Base-by-base conservation (phyloP, 2,329 filamentous ascomycete species). In the Exophiala spinifera region DNA sequence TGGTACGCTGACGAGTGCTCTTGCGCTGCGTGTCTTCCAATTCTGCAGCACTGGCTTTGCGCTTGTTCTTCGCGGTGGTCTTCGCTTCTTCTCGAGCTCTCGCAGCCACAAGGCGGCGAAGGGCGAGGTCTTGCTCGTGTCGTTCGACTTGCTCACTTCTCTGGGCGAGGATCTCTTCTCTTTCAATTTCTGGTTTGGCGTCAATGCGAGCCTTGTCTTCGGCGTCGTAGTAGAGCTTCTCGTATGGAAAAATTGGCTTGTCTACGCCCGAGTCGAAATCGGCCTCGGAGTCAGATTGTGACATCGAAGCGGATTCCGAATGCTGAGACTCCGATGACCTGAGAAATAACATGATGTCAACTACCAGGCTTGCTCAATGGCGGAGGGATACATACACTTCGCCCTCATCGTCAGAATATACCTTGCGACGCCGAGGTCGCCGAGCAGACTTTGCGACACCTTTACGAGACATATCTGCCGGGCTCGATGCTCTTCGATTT, bases 91-190 rank as follows among this genome's bases (percentile, higher is more conserved):
- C 70, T 74, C 83, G 67, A 77, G 87, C 73, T 79, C 87, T 68
- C 76, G 82, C 70, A 74, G 86, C 73, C 70, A 95, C 80, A 56
- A 95, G 84, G 64, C 88, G 86, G 56, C 88, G 88, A 46, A 96
- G 81, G 59, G 91, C 84, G 45, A 85, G 80, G 66, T 94, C 90
- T 73, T 96, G 92, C 56, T 87, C 83, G 64, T 88, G 86, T 49
- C 85, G 85, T 66, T 94, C 88, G 54, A 91, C 86, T 69, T 94
- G 85, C 64, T 89, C 84, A 33, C 87, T 86, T 61, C 94, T 89
- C 63, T 95, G 89, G 17, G 91, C 92, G 5, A 99, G 81, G 42
- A 96, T 86, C 68, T 90, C 84, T 71, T 99, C 94, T 59, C 92
- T 87, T 67, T 95, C 86, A 48, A 97, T 86, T 74, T 97, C 91